phyloP scores from a whole-genome alignment of 129 eudicot genomes.

The Arctium minus region DNA sequence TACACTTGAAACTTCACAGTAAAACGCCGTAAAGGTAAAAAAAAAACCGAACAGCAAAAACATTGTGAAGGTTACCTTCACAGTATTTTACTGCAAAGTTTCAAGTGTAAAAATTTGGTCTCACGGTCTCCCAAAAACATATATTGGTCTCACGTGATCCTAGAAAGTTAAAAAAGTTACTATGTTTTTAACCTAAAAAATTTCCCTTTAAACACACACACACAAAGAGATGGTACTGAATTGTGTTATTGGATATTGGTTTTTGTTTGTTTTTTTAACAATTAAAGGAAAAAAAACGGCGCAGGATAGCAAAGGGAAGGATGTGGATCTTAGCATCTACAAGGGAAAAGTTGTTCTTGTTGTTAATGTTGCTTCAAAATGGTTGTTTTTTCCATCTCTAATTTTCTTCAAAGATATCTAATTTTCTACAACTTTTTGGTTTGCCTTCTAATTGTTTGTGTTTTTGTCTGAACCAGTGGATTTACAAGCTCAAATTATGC shows the following conservation, averaged over 20 bases:
- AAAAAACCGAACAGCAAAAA: too few species aligned
- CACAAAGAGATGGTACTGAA: neutral
- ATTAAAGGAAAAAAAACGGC: neutral
- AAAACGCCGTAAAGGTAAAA: too few species aligned
- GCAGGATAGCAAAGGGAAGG: constrained; percentile 72
- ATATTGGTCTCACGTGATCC: too few species aligned
- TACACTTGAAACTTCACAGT: too few species aligned
- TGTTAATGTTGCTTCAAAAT: constrained; percentile 95
- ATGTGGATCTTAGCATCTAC: constrained; percentile 73
- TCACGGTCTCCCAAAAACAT: too few species aligned
- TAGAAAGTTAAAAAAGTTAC: too few species aligned
- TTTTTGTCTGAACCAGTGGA: constrained; percentile 57
- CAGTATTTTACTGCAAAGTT: too few species aligned
- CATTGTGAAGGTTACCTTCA: too few species aligned
- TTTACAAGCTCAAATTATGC: constrained; percentile 69
- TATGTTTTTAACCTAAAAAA: too few species aligned
- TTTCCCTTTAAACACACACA: neutral
- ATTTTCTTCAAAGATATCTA: neutral
- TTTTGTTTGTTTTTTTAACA: constrained; percentile 1
- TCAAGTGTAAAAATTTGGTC: too few species aligned
- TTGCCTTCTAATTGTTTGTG: constrained; percentile 3
- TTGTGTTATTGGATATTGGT: neutral
- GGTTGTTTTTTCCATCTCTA: constrained; percentile 34
- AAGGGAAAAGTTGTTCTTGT: constrained; percentile 84
- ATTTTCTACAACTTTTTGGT: neutral